These are phyloP conservation scores for Lineolata rhizophorae DNA, from an alignment of 495 filamentous ascomycete species.

Conservation along the genomic window DNA sequence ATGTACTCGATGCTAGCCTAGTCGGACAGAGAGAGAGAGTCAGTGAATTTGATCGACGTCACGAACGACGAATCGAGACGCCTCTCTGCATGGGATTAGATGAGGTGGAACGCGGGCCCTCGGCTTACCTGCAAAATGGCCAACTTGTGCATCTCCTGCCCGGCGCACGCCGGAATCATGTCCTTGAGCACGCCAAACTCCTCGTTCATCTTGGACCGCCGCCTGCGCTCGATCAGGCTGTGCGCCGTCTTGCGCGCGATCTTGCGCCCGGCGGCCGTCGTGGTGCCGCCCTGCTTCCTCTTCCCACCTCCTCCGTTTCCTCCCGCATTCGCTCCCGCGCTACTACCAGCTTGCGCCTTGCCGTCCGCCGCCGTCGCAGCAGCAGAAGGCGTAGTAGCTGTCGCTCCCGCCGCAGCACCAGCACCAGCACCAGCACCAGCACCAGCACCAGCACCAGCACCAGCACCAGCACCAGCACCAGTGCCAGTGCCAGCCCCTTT, in stretches of 20 bases:
- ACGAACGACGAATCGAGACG: no score
- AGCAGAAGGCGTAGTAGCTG: no score
- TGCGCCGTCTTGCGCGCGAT: constrained; percentile 93
- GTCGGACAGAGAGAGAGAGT: no score
- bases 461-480: neutral
- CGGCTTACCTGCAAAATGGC: constrained; percentile 69
- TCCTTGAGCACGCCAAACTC: constrained; percentile 86
- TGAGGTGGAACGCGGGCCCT: no score
- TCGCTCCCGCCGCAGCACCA: constrained; percentile 9
- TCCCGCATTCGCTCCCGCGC: no score
- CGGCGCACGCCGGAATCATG: constrained; percentile 83
- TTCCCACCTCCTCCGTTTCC: no score
- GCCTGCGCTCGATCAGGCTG: constrained; percentile 74
- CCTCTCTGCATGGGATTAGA: no score
- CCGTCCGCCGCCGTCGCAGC: constrained; percentile 11
- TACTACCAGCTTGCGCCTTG: no score
- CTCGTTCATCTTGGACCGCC: constrained; percentile 96
- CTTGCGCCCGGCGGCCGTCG: constrained; percentile 67
- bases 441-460: neutral
- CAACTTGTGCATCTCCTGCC: constrained; percentile 94
- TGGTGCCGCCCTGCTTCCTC: constrained; percentile 44
- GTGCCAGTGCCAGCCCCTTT: constrained; percentile 6
- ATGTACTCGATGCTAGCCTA: constrained; percentile 95
- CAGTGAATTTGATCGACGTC: no score
- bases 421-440: neutral